phyloP scores from a whole-genome alignment of 768 basidiomycete genomes.

The Phanerodontia chrysosporium region DNA sequence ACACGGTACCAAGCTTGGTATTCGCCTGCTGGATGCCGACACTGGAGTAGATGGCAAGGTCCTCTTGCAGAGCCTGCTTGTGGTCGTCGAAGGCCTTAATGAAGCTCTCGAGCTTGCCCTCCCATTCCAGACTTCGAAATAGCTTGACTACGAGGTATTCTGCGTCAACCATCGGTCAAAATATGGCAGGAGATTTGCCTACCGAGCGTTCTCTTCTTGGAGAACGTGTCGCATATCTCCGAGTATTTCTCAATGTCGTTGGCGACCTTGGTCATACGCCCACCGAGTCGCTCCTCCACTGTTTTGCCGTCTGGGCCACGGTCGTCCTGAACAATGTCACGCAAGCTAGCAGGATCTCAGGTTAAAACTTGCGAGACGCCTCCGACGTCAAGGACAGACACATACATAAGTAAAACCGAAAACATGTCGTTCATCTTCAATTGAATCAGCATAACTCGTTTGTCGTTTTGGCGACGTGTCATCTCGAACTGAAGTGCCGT shows the following conservation, averaged over 20 bases:
- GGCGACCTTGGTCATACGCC: neutral
- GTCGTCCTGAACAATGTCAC: neutral
- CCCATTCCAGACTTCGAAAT: slow-evolving; percentile 9
- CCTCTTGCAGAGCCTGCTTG: slow-evolving; percentile 5
- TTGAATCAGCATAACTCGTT: neutral
- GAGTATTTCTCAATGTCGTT: slow-evolving; percentile 3
- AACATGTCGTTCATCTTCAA: slow-evolving; percentile 12
- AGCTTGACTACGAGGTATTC: slow-evolving; percentile 13
- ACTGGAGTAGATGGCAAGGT: slow-evolving; percentile 7
- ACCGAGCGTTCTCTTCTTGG: neutral
- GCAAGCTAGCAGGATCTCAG: neutral
- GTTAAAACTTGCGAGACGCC: too few species aligned
- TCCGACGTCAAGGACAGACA: too few species aligned
- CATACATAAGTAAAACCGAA: neutral
- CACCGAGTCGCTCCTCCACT: neutral
- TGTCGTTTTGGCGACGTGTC: slow-evolving; percentile 4
- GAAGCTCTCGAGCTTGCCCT: slow-evolving; percentile 7
- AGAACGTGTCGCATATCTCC: neutral
- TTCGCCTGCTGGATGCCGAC: neutral
- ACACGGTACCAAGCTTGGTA: neutral
- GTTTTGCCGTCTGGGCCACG: neutral
- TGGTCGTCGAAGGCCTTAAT: slow-evolving; percentile 3
- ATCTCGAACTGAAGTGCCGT: slow-evolving; percentile 1
- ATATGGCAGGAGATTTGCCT: neutral
- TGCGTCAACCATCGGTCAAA: neutral